These are phyloP conservation scores for Lachancea dasiensis DNA, from an alignment of 805 yeast species.

Conservation along the genomic window DNA sequence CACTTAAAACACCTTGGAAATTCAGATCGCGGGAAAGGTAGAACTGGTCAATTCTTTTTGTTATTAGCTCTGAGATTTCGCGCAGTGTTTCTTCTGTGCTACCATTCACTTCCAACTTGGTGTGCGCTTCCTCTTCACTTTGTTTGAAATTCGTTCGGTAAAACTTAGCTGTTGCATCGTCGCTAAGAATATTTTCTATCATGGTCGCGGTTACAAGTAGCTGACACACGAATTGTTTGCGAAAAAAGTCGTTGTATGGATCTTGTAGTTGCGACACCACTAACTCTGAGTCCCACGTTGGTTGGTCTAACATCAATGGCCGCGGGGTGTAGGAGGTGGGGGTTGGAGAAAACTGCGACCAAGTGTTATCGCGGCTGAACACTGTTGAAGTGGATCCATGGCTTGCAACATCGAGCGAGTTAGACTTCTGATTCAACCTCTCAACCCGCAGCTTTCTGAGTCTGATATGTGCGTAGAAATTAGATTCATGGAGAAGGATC, in stretches of 20 bases:
- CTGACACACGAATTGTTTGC: constrained; percentile 29
- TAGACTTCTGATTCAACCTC: constrained; percentile 1
- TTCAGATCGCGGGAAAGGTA: constrained; percentile 22
- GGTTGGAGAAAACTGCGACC: too few relatives aligned
- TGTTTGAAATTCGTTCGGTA: constrained; percentile 3
- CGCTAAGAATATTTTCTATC: constrained; percentile 2
- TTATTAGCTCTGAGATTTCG: constrained; percentile 1
- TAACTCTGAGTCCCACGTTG: constrained; percentile 15
- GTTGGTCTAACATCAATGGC: constrained; percentile 17
- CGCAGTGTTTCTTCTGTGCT: background rate
- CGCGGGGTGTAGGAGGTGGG: constrained; percentile 1
- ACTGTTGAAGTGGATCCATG: too few relatives aligned
- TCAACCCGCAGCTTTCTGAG: constrained; percentile 2
- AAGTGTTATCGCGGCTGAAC: too few relatives aligned
- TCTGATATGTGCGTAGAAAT: constrained; percentile 6
- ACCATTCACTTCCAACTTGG: background rate
- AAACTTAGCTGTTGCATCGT: constrained; percentile 1
- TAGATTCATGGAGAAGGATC: constrained; percentile 8
- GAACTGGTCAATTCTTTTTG: constrained; percentile 16
- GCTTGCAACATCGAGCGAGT: background rate
- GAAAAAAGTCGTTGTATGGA: constrained; percentile 16
- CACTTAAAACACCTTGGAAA: constrained; percentile 15
- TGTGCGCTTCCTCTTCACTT: background rate
- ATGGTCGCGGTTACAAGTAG: constrained; percentile 15
- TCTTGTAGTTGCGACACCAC: constrained; percentile 9